Base-by-base conservation (phyloP, 2,329 filamentous ascomycete species). In the Calonectria leucothoes region DNA sequence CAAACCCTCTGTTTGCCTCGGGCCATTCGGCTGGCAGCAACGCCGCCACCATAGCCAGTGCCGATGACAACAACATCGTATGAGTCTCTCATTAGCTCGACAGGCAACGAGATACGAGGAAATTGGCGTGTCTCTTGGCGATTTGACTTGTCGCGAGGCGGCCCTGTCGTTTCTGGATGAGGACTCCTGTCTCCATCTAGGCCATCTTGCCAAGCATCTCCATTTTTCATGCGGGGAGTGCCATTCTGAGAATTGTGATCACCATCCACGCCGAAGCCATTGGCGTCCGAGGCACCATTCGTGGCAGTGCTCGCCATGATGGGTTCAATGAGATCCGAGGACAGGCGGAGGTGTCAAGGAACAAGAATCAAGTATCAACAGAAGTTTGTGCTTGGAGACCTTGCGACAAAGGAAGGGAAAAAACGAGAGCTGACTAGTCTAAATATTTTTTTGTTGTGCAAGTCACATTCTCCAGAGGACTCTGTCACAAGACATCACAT, bases 21-120 rank as follows among this genome's bases (percentile, higher is more conserved):
- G 4, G 92, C 89, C 88, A 93, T 91, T 14, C 92, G 87, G 27
- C 91, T 90, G 0, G 92, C 92, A 3, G 92, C 92, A 25, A 94
- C 89, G 29, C 89, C 90, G 48, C 91, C 92, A 29, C 93, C 93
- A 81, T 94, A 94, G 1, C 93, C 93, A 12, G 91, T 93, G 1
- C 93, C 92, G 71, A 94, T 90, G 35, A 94, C 91, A 14, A 94
- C 88, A 48, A 89, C 89, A 82, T 94, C 92, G 76, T 94, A 94
- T 0, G 81, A 82, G 69, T 85, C 84, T 31, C 88, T 86, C 80
- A 93, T 88, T 31, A 91, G 83, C 79, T 92, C 88, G 15, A 92
- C 87, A 0, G 89, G 87, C 72, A 87, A 88, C 27, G 89, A 90
- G 72, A 92, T 88, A 1, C 90, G 86, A 1, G 90, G 90, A 73